Percentiles rank a stretch among this genome's conserved stretches.
These are phyloP conservation scores for Colletotrichum sp. DNA, from an alignment of 2,329 filamentous ascomycete species.

Conservation along the genomic window DNA sequence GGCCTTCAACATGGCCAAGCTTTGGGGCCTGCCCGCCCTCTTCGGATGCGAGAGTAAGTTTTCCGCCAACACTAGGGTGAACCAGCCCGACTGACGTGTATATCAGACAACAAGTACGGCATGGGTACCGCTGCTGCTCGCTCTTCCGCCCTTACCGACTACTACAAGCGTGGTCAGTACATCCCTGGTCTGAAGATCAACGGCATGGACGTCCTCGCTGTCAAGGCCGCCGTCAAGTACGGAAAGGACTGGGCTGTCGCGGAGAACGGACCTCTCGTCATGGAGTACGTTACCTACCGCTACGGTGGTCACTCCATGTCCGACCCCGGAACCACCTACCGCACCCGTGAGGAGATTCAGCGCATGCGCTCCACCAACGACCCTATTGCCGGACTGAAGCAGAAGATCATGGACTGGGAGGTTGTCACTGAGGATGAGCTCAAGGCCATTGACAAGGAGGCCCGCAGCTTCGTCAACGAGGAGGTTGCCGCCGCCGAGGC, in stretches of 20 bases:
- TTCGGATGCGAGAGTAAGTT: conserved; percentile 97
- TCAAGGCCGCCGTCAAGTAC: conserved; percentile 95
- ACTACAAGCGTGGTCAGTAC: conserved; percentile 99
- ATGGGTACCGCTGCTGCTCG: conserved; percentile 98
- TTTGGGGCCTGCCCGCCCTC: conserved; percentile 94
- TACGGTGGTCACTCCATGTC: conserved; percentile 99
- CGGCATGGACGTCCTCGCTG: conserved; percentile 98
- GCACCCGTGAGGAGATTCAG: conserved; percentile 98
- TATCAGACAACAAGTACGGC: conserved; percentile 97
- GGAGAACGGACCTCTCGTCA: conserved; percentile 91
- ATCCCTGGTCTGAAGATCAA: conserved; percentile 99
- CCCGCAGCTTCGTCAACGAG: conserved; percentile 81
- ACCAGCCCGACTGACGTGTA: conserved; percentile 28
- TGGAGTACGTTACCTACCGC: conserved; percentile 99
- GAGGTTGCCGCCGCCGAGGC: conserved; percentile 91
- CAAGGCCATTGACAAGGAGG: conserved; percentile 95
- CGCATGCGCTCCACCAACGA: conserved; percentile 99
- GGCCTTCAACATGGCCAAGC: conserved; percentile 99
- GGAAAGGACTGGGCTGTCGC: conserved; percentile 84
- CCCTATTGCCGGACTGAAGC: conserved; percentile 96
- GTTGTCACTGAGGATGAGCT: conserved; percentile 93
- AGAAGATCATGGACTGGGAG: conserved; percentile 96
- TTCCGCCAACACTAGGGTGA: neutral
- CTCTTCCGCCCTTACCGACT: conserved; percentile 95
- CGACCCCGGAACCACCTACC: conserved; percentile 98